Base-by-base conservation (phyloP, 2,329 filamentous ascomycete species). In the Ascochyta clinopodiicola region DNA sequence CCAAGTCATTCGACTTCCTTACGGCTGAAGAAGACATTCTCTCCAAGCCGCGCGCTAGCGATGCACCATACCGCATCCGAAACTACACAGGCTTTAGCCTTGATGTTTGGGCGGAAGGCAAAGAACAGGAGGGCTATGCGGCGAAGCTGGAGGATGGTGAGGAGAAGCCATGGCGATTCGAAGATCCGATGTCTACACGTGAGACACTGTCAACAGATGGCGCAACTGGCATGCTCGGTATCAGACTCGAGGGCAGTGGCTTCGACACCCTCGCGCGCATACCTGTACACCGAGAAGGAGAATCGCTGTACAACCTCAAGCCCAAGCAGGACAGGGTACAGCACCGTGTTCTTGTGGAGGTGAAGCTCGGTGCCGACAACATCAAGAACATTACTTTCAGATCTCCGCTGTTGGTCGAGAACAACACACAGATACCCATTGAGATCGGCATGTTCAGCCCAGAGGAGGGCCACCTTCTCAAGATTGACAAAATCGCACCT, bases 341-440 rank as follows among this genome's bases (percentile, higher is more conserved):
- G 61, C 96, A 99, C 74, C 89, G 93, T 21, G 84, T 99, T 17
- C 86, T 98, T 22, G 93, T 98, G 0, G 95, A 99, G 53, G 89
- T 99, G 48, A 91, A 86, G 48, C 83, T 99, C 22, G 95, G 92
- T n/a, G 80, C 86, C 0, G 94, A 99, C 79, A 98, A 98, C 68
- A 91, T 99, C 78, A 99, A 99, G 79, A 96, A 96, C 73, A 96
- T 99, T 69, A 99, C 93, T 1, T 88, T 99, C 69, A 86, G 95
- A 24, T 98, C 94, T 17, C 95, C 95, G 0, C 80, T 99, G 1
- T 79, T 97, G 0, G 87, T 99, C 7, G 95, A 99, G 73, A 99
- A 99, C 75, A 90, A 95, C 60, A 99, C 95, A 0, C 92, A 99
- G 71, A 96, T 99, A 38, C 94, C 95, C 0, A 88, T 99, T 13